Evolutionary conservation across 2,329 filamentous ascomycete genomes (phyloP).

Genomic region (Aureobasidium sp.): DNA sequence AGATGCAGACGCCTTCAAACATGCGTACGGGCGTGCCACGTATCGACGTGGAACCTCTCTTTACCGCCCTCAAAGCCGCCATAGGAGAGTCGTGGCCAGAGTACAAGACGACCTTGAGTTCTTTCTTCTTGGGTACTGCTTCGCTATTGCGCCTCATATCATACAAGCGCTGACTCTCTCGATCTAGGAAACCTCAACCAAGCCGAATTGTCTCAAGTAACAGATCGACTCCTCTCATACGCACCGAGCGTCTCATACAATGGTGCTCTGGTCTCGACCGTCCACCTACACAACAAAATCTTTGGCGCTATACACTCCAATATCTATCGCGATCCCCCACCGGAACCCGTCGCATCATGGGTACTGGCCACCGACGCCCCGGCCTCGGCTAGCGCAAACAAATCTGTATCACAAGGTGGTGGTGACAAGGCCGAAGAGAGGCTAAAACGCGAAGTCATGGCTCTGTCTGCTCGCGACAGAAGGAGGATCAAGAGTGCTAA

Average conservation of each 20-base stretch:
- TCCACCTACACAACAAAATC: slow-evolving; percentile 54
- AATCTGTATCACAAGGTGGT: slow-evolving; percentile 23
- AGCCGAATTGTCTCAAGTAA: slow-evolving; percentile 48
- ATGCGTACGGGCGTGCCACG: slow-evolving; percentile 42
- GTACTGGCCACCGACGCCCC: slow-evolving; percentile 65
- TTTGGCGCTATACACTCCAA: slow-evolving; percentile 52
- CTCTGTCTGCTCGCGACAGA: slow-evolving; percentile 50
- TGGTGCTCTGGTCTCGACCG: slow-evolving; percentile 18
- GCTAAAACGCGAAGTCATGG: slow-evolving; percentile 57
- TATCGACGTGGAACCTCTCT: slow-evolving; percentile 55
- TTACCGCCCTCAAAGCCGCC: slow-evolving; percentile 51
- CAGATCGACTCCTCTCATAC: slow-evolving; percentile 46
- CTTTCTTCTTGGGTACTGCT: slow-evolving; percentile 48
- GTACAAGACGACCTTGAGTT: slow-evolving; percentile 50
- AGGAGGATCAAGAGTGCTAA: slow-evolving; percentile 37
- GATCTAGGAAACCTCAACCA: slow-evolving; percentile 49
- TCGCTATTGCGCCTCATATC: neutral
- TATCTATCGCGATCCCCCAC: slow-evolving; percentile 49
- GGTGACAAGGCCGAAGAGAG: slow-evolving; percentile 55
- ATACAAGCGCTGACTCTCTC: neutral
- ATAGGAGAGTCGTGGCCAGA: slow-evolving; percentile 52
- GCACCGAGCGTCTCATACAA: slow-evolving; percentile 40
- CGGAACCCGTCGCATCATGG: slow-evolving; percentile 52
- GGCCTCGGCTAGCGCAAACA: slow-evolving; percentile 50
- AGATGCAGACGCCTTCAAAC: slow-evolving; percentile 20